phyloP scores from a whole-genome alignment of 2,329 filamentous ascomycete species.

The Stagonosporopsis rhizophila region DNA sequence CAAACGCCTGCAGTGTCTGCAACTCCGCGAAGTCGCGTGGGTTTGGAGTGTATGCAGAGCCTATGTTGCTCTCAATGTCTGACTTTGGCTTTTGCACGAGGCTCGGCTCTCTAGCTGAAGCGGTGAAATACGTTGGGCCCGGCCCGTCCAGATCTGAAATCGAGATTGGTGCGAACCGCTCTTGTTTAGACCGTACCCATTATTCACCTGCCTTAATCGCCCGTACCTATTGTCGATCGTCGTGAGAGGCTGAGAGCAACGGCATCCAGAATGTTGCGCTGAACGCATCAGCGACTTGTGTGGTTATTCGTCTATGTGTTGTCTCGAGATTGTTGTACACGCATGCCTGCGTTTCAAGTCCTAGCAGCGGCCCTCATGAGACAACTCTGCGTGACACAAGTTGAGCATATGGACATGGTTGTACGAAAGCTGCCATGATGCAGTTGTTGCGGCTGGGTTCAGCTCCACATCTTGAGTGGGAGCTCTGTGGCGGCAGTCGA shows the following conservation, averaged over 20 bases:
- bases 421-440: background rate
- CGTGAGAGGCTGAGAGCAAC: background rate
- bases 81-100: background rate
- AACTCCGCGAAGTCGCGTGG: constrained; percentile 2
- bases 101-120: background rate
- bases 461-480: background rate
- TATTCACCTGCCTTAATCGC: background rate
- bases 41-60: background rate
- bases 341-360: background rate
- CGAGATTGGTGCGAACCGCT: background rate
- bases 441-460: background rate
- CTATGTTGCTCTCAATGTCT: background rate
- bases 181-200: background rate
- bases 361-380: background rate
- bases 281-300: background rate
- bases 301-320: no score
- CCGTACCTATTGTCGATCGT: no score
- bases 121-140: constrained; percentile 9
- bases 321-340: background rate
- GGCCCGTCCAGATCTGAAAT: constrained; percentile 5
- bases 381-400: background rate
- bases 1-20: constrained; percentile 5
- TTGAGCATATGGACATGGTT: background rate
- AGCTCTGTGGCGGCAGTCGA: background rate
- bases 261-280: no score